Conservation (phyloP, 352 stramenopile genomes). For the Albugo laibachii region DNA sequence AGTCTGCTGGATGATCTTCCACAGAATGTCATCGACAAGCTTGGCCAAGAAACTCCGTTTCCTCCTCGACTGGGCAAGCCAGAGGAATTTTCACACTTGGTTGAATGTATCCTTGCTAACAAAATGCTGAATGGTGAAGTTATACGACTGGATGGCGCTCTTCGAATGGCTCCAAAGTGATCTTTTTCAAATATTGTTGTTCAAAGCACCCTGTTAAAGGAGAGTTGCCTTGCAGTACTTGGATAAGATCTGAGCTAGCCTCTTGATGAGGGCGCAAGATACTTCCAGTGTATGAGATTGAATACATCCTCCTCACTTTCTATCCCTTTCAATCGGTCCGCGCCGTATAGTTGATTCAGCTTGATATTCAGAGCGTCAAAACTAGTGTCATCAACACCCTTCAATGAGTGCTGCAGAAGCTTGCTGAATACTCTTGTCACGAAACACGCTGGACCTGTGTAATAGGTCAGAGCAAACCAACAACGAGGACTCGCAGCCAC, state of each 20-base stretch:
- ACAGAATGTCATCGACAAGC: conserved; percentile 84
- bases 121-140: conserved; percentile 97
- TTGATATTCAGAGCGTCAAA: conserved; percentile 7
- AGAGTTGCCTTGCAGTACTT: too few relatives aligned
- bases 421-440: conserved; percentile 20
- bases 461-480: conserved; percentile 57
- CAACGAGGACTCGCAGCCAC: conserved; percentile 28
- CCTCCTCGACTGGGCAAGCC: conserved; percentile 87
- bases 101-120: conserved; percentile 92
- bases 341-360: neutral
- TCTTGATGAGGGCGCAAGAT: conserved; percentile 21
- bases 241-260: conserved; percentile 9
- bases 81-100: conserved; percentile 90
- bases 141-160: conserved; percentile 92
- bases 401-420: conserved; percentile 28
- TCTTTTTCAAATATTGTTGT: neutral
- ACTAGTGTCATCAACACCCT: conserved; percentile 21
- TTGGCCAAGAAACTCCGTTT: conserved; percentile 90
- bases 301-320: conserved; percentile 45
- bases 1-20: conserved; percentile 90
- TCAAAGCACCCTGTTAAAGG: conserved; percentile 2
- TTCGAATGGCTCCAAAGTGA: conserved; percentile 90
- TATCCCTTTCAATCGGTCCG: conserved; percentile 15
- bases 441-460: conserved; percentile 44
- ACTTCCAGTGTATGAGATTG: conserved; percentile 20